Percentiles rank a stretch among this genome's conserved stretches.
phyloP scores from a whole-genome alignment of 768 basidiomycete species.

The Cystobasidiopsis lactophilus region DNA sequence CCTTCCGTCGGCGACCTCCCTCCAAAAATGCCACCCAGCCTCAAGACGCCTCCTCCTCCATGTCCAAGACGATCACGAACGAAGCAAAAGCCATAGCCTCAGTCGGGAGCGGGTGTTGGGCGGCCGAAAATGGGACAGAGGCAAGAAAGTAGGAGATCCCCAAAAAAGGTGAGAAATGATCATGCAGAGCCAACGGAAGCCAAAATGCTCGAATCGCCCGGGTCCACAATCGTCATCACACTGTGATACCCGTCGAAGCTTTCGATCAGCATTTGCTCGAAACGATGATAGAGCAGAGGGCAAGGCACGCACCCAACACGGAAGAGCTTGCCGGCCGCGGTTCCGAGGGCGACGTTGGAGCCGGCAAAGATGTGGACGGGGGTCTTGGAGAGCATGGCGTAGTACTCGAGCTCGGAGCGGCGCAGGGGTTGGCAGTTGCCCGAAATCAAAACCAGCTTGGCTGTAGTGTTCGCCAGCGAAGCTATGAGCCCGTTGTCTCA shows the following conservation, averaged over 20 bases:
- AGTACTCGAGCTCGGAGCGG: conserved; percentile 99
- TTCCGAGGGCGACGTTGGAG: conserved; percentile 93
- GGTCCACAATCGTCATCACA: conserved; percentile 91
- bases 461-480: conserved; percentile 29
- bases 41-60: too few relatives aligned
- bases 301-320: conserved; percentile 55
- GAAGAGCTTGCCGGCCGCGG: conserved; percentile 97
- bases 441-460: conserved; percentile 94
- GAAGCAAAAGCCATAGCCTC: too few relatives aligned
- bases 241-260: conserved; percentile 26
- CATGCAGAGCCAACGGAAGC: too few relatives aligned
- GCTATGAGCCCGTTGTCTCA: neutral
- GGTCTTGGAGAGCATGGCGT: conserved; percentile 78
- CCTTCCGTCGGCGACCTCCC: too few relatives aligned
- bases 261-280: neutral
- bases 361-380: conserved; percentile 95
- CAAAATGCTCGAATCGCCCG: conserved; percentile 90
- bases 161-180: too few relatives aligned
- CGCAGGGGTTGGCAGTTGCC: conserved; percentile 98
- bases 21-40: too few relatives aligned
- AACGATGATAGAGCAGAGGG: neutral
- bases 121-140: too few relatives aligned
- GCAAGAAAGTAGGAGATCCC: too few relatives aligned
- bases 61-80: too few relatives aligned
- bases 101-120: too few relatives aligned